Evolutionary conservation across 371 early-diverging fungal species (phyloP), one percentile per base, ranked within the genome.

Genomic region (Mortierella polycephala): DNA sequence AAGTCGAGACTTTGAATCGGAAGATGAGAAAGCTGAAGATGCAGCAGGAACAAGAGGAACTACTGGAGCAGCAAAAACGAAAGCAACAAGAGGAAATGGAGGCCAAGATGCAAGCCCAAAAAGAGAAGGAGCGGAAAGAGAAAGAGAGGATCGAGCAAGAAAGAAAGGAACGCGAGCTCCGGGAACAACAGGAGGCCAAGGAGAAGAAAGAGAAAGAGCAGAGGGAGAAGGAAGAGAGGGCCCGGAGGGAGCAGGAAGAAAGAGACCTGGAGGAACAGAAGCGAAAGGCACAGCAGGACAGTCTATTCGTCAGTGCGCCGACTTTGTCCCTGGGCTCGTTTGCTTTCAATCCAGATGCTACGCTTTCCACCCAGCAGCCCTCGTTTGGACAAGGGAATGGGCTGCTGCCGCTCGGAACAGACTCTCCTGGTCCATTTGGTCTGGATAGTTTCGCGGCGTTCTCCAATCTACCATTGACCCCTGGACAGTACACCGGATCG

Each of bases 401-500:
- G n/a, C 18, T 69, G 20, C 23, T 68, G 39, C 52, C 73, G 7
- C 30, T 60, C 16, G 57, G 68, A 11, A 46, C 61, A 9, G 75
- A 67, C 12, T 30, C 57, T 7, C 39, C 59, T 12, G 61, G 67
- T 7, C 47, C 66, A 9, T 63, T 69, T 51, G 74, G 68, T 12
- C 7, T 76, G 46, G 65, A 64, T 51, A 57, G 57, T 18, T 71
- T 71, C 60, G 60, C 82, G 16, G 68, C 63, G 23, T 61, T 64
- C 39, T 39, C 72, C 13, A 71, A 64, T 42, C 23, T 74, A 30
- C 63, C 79, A 12, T 46, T 74, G 13, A 70, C 76, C 10, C 79
- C 75, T 6, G 54, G 67, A 13, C 69, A 74, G 37, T 83, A 83
- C 52, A 75, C 80, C 21, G 83, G 83, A 10, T 73, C 82, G 30